A percentile compares a stretch with the other conserved stretches of the same genome.
phyloP scores from a whole-genome alignment of 2,329 filamentous ascomycete species.

The Pseudogymnoascus pannorum region DNA sequence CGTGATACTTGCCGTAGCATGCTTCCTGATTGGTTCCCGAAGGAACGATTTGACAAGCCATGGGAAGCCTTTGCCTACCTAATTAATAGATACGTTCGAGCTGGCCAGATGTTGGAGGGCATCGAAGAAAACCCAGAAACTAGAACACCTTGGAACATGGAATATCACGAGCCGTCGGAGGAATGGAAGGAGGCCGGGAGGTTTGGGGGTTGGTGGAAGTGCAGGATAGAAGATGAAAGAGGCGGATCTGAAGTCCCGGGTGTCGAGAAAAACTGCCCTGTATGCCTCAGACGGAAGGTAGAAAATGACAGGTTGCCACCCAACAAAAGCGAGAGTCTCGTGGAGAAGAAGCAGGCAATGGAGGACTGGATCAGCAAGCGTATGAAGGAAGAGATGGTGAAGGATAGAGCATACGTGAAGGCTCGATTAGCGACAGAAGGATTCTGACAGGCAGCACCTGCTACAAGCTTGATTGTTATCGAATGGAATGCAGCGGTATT shows the following conservation, averaged over 20 bases:
- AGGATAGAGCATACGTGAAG: background rate
- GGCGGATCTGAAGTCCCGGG: slow-evolving; percentile 8
- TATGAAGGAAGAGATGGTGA: slow-evolving; percentile 1
- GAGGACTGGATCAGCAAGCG: slow-evolving; percentile 2
- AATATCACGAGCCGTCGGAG: slow-evolving; percentile 20
- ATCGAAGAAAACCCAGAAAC: slow-evolving; percentile 4
- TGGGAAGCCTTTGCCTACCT: slow-evolving; percentile 18
- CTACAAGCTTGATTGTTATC: background rate
- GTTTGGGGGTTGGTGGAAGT: slow-evolving; percentile 24
- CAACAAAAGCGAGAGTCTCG: background rate
- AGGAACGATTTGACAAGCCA: slow-evolving; percentile 14
- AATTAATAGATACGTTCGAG: slow-evolving; percentile 18
- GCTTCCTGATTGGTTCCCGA: slow-evolving; percentile 26
- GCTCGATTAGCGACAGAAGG: background rate
- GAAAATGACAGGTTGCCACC: background rate
- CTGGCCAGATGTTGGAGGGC: slow-evolving; percentile 12
- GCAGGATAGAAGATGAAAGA: slow-evolving; percentile 14
- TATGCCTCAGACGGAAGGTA: background rate
- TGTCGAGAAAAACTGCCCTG: background rate
- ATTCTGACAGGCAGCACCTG: background rate
- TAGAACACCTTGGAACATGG: slow-evolving; percentile 16
- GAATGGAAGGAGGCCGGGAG: slow-evolving; percentile 20
- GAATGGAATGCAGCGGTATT: background rate
- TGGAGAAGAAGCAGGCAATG: background rate
- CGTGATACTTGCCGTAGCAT: slow-evolving; percentile 22